Percentiles rank a stretch among this genome's conserved stretches.
Evolutionary conservation across 208 protist species (phyloP).

Genomic region (Tritrichomonas musculus): DNA sequence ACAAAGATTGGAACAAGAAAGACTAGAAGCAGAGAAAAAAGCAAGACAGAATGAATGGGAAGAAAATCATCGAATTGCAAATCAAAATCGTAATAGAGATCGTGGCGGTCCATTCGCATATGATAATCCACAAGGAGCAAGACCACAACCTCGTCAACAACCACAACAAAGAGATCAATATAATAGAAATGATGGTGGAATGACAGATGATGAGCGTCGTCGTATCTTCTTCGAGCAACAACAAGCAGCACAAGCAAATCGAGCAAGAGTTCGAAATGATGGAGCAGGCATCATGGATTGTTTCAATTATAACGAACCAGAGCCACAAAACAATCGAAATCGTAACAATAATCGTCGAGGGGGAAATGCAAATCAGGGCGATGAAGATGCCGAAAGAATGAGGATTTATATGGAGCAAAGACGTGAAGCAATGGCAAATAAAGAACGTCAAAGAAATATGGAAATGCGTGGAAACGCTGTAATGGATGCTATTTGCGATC

Average conservation of each 20-base stretch:
- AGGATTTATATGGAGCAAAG: background rate
- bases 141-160: too few species aligned
- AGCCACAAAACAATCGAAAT: background rate
- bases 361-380: background rate
- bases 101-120: too few species aligned
- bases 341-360: too few species aligned
- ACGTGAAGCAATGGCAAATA: background rate
- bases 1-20: background rate
- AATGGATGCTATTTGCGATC: background rate
- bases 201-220: background rate
- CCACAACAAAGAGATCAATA: too few species aligned
- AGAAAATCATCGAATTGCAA: background rate
- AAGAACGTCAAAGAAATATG: background rate
- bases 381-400: background rate
- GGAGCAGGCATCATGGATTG: background rate
- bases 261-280: background rate
- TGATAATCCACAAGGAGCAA: too few species aligned
- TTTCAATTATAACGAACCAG: background rate
- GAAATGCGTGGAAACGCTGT: background rate
- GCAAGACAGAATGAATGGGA: background rate
- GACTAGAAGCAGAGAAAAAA: background rate
- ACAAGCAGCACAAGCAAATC: background rate
- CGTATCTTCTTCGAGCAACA: background rate
- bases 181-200: background rate
- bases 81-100: background rate